Evolutionary conservation across 805 yeast genomes (phyloP), one percentile per base, ranked within the genome.

Genomic region (Candida oleophila): DNA sequence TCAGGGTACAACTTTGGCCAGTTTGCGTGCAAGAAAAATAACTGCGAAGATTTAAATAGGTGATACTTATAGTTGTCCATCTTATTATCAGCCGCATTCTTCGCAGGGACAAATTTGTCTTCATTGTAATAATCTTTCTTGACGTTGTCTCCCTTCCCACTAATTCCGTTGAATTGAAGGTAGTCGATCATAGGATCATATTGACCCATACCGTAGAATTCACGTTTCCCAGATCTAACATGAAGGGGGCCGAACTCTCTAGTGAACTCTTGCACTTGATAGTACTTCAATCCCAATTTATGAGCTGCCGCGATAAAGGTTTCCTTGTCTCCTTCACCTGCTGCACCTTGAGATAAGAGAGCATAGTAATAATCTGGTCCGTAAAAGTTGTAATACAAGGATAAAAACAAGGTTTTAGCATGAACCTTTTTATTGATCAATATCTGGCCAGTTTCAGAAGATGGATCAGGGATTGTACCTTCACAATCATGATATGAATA

Each of bases 271-370:
- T 51, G 50, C 15, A 70, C 74, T 53, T 68, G 68, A 52, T 69
- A 67, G 51, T 65, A 70, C 1, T 73, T 71, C 25, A 64, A 56
- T 4, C 53, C 54, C 32, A 70, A 54, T 50, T 62, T 65, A 49
- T 69, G 74, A 14, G 73, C 72, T 1, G 74, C 74, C 0, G 76
- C 71, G 14, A 69, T 56, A 45, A 70, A 69, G 11, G 74, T 70
- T 46, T 70, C 76, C 49, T 69, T 69, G 48, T 70, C 76, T 21
- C 76, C 76, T 53, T 66, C 71, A 3, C 74, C 76, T 2, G 71
- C 73, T 0, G 71, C 70, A 4, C 76, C 76, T 52, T 70, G 76
- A 48, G 61, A 61, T 21, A 69, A 55, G 44, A 70, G 58, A 9
- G 74, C 66, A 49, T 70, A 70, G 55, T 57, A 70, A 49, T 58